Evolutionary conservation across 2,329 filamentous ascomycete species (phyloP), one percentile per base, ranked within the genome.

Genomic region (Rhytidhysteron rufulum): DNA sequence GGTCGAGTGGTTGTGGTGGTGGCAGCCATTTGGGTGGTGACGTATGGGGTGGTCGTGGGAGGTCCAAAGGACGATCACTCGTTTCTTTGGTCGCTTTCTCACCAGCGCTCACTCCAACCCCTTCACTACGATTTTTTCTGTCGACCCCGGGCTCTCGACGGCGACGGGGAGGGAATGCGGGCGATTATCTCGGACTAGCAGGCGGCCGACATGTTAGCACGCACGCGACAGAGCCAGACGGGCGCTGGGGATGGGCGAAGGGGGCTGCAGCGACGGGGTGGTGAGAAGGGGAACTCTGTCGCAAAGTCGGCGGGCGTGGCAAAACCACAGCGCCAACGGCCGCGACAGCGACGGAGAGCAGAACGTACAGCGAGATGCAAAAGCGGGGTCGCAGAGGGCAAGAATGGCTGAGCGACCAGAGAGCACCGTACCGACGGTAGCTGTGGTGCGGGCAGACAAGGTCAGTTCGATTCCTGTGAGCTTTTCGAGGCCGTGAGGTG

Each of bases 21-120:
- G 35, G 51, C 57, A 49, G 61, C 57, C 57, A 63, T 63, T 25
- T 41, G 46, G 35, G 41, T 34, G 56, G 55, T 63, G 62, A 63
- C 61, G 62, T 64, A 64, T 56, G 34, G 31, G 18, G 37, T 45
- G 18, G 15, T 24, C 42, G 45, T 46, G 44, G 41, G 45, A 45
- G 48, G 47, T 48, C 48, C 50, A 51, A 53, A 49, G 57, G 38
- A 34, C 35, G 47, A 58, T 59, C 54, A 52, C 47, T 47, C 50
- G 31, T 34, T 29, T 52, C 53, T 43, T 46, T 54, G 52, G 49
- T 53, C 48, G 48, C 34, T 42, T 37, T 25, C 16, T 22, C 40
- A 32, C 31, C 20, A 46, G 35, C 49, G 45, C 44, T 47, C 38
- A 51, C 53, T 46, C 48, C 49, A 50, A 45, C 43, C 54, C 49